Base-by-base conservation (phyloP, 1,284 basidiomycete genomes). In the Rhizoctonia solani region DNA sequence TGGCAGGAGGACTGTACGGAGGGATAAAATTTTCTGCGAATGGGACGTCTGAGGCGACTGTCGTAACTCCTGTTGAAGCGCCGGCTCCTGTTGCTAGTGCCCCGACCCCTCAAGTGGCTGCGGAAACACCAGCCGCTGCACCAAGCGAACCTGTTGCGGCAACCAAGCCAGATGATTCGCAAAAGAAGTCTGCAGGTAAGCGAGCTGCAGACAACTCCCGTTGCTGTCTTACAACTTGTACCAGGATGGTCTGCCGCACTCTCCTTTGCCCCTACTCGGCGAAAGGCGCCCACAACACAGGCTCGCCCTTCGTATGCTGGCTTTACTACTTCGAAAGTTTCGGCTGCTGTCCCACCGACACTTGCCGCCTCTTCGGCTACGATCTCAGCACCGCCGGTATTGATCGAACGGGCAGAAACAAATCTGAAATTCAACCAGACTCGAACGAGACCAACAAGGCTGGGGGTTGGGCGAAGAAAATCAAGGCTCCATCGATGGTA, bases 401-500 rank as follows among this genome's bases (percentile, higher is more conserved):
- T 87, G 11, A 79, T 87, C 41, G 81, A 84, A 39, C 81, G 84
- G 37, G 73, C 75, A 16, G 72, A 77, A 4, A 69, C 44, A 73
- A 77, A 13, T 70, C 71, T 42, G 72, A 71, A 72, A 70, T 70
- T 73, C 58, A 69, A 73, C 65, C 27, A 72, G 46, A 76, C 71
- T 34, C 54, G 14, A 53, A 39, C 23, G 47, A 52, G 4, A 34
- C 19, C 11, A 37, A 44, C 42, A 69, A 55, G 6, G 58, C 42
- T 14, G 47, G 54, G 72, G 86, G 86, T 72, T 92, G 90, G 90
- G 88, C 88, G 32, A 90, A 89, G 78, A 91, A 92, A 75, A 85
- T 92, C 74, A 92, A 92, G 72, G 90, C 90, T n/a, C 90, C 90
- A 13, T 90, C 89, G 0, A 92, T 92, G 90, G 79, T 92, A 23